Percentiles rank a stretch among this genome's conserved stretches.
Conservation (phyloP, 768 basidiomycete species). For the Phlebiopsis flavidoalba region DNA sequence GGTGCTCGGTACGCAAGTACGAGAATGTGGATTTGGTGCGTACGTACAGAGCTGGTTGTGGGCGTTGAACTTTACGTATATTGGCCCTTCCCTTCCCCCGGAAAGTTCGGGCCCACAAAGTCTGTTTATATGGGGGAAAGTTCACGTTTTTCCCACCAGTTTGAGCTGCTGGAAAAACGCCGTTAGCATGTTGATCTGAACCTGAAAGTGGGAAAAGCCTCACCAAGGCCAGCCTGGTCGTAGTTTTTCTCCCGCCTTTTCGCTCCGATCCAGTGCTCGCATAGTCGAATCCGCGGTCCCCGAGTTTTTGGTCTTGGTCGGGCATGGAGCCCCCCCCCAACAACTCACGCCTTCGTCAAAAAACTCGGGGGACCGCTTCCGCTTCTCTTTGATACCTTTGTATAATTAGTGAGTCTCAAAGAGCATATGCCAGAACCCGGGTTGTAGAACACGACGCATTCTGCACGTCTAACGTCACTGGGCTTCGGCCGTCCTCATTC, state of each 20-base stretch:
- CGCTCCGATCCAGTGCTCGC: conserved; percentile 30
- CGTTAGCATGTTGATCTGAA: conserved; percentile 2
- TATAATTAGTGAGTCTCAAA: conserved; percentile 62
- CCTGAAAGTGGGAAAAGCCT: conserved; percentile 13
- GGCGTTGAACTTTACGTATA: conserved; percentile 37
- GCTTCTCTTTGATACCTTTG: conserved; percentile 38
- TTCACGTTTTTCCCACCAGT: too few relatives aligned
- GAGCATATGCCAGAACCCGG: conserved; percentile 53
- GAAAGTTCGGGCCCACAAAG: conserved; percentile 59
- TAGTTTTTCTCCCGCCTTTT: conserved; percentile 38
- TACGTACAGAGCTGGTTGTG: conserved; percentile 52
- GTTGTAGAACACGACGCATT: conserved; percentile 44
- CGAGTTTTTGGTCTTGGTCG: conserved; percentile 32
- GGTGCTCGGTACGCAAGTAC: conserved; percentile 37
- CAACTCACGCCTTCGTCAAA: conserved; percentile 29
- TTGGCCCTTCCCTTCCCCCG: conserved; percentile 43
- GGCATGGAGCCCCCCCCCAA: conserved; percentile 9
- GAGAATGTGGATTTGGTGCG: conserved; percentile 64
- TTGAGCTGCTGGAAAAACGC: conserved; percentile 37
- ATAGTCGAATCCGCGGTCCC: conserved; percentile 60
- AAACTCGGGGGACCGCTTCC: conserved; percentile 26
- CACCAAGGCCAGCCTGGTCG: conserved; percentile 47
- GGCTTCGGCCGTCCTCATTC: neutral
- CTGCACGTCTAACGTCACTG: neutral
- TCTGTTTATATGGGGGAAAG: too few relatives aligned